phyloP scores from a whole-genome alignment of 805 yeast genomes.

The Crinitomyces ghanaensis region DNA sequence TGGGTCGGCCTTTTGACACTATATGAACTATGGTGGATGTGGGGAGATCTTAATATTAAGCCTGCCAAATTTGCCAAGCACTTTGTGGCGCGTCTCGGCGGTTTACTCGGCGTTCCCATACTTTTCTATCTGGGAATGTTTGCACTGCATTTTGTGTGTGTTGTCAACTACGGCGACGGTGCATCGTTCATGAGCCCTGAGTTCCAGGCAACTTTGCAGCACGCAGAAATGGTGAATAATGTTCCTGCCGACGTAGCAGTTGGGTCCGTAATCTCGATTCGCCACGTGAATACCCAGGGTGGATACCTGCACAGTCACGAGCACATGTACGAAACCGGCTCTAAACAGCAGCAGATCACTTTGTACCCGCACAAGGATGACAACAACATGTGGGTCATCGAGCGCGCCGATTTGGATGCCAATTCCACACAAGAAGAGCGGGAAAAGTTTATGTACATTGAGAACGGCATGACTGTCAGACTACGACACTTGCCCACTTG shows the following conservation, averaged over 20 bases:
- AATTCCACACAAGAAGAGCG: constrained; percentile 17
- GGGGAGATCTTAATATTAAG: constrained; percentile 44
- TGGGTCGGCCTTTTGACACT: constrained; percentile 49
- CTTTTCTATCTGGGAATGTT: constrained; percentile 47
- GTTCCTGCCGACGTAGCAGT: constrained; percentile 56
- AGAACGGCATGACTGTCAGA: constrained; percentile 47
- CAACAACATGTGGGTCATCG: constrained; percentile 69
- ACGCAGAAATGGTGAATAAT: constrained; percentile 28
- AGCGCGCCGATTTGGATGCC: too few relatives aligned
- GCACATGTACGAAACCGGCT: constrained; percentile 49
- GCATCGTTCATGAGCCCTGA: constrained; percentile 52
- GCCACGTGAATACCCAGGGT: constrained; percentile 60
- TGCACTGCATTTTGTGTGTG: constrained; percentile 41
- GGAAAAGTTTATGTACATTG: constrained; percentile 29
- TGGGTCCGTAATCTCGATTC: constrained; percentile 62
- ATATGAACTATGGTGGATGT: constrained; percentile 49
- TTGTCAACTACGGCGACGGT: constrained; percentile 42
- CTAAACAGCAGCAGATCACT: constrained; percentile 71
- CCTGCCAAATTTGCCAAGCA: constrained; percentile 31
- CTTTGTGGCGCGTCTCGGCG: constrained; percentile 29
- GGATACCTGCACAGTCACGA: constrained; percentile 75
- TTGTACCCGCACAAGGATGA: constrained; percentile 50
- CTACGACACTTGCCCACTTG: constrained; percentile 63
- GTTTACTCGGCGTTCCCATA: constrained; percentile 44
- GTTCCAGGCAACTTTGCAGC: constrained; percentile 46